Percentiles rank a stretch among this genome's conserved stretches.
These are phyloP conservation scores for Exophiala viscosa DNA, from an alignment of 2,329 filamentous ascomycete genomes.

Conservation along the genomic window DNA sequence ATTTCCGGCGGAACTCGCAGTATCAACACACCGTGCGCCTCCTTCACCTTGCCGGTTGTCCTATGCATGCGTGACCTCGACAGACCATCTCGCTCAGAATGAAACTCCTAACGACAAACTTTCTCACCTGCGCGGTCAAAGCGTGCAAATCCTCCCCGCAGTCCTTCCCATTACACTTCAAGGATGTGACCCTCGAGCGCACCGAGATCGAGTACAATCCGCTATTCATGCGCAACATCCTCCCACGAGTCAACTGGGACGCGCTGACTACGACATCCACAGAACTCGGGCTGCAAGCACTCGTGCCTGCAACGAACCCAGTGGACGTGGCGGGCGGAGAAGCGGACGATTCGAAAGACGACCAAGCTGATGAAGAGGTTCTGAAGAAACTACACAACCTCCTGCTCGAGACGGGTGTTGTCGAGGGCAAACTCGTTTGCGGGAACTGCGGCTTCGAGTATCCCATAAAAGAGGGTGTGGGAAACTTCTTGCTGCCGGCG, in stretches of 20 bases:
- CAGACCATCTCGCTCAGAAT: slow-evolving; percentile 48
- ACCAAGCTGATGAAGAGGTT: slow-evolving; percentile 56
- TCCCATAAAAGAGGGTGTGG: slow-evolving; percentile 89
- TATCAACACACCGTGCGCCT: too few relatives aligned
- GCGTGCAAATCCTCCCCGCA: slow-evolving; percentile 76
- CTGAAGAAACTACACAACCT: slow-evolving; percentile 75
- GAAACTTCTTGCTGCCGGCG: slow-evolving; percentile 89
- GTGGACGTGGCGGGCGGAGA: slow-evolving; percentile 22
- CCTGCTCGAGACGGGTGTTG: slow-evolving; percentile 83
- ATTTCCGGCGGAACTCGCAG: too few relatives aligned
- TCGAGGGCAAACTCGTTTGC: slow-evolving; percentile 84
- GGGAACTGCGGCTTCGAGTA: slow-evolving; percentile 92
- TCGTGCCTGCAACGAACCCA: slow-evolving; percentile 32
- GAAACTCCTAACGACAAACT: slow-evolving; percentile 96
- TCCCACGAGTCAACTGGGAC: slow-evolving; percentile 84
- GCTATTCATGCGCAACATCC: slow-evolving; percentile 74
- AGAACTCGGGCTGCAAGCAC: slow-evolving; percentile 57
- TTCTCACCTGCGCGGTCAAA: slow-evolving; percentile 94
- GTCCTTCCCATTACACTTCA: slow-evolving; percentile 88
- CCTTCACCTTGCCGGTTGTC: too few relatives aligned
- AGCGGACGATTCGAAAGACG: background rate
- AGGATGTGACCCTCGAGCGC: slow-evolving; percentile 84
- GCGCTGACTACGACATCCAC: slow-evolving; percentile 70
- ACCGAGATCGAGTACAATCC: slow-evolving; percentile 78
- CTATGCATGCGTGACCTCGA: too few relatives aligned